These are phyloP conservation scores for Canavalia ensiformis DNA, from an alignment of 306 rosid species.

Conservation along the genomic window DNA sequence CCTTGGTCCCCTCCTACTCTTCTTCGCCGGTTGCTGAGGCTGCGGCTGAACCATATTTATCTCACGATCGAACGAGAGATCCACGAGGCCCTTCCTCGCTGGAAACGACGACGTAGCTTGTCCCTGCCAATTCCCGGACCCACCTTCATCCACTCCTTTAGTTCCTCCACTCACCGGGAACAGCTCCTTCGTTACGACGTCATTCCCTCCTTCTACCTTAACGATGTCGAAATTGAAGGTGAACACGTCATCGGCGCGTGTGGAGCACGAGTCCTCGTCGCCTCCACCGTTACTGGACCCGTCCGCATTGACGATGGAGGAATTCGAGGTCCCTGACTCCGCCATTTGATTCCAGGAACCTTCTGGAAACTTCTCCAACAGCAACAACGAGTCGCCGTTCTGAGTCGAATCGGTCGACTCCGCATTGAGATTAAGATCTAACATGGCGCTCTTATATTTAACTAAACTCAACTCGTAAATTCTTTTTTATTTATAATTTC, in stretches of 20 bases:
- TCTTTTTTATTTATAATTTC: neutral
- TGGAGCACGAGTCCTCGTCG: conserved; percentile 87
- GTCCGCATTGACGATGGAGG: conserved; percentile 95
- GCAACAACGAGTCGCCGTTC: conserved; percentile 52
- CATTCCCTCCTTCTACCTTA: conserved; percentile 60
- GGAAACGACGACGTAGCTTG: conserved; percentile 61
- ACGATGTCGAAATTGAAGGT: conserved; percentile 82
- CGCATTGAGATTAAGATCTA: conserved; percentile 93
- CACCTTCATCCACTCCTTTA: conserved; percentile 48
- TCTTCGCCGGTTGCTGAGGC: conserved; percentile 68
- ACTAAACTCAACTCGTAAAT: conserved; percentile 40
- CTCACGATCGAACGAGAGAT: conserved; percentile 66
- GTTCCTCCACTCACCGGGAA: conserved; percentile 62
- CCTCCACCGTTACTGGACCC: conserved; percentile 72
- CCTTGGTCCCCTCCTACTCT: conserved; percentile 85
- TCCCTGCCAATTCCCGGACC: conserved; percentile 60
- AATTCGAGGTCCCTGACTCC: conserved; percentile 95
- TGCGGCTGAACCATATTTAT: conserved; percentile 54
- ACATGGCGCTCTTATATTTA: conserved; percentile 58
- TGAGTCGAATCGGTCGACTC: conserved; percentile 65
- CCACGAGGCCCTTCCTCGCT: conserved; percentile 60
- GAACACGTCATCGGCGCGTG: conserved; percentile 74
- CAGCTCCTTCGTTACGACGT: conserved; percentile 72
- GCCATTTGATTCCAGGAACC: conserved; percentile 78
- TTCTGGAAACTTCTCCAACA: conserved; percentile 57